Base-by-base conservation (phyloP, 495 filamentous ascomycete species). In the Amorphotheca resinae region DNA sequence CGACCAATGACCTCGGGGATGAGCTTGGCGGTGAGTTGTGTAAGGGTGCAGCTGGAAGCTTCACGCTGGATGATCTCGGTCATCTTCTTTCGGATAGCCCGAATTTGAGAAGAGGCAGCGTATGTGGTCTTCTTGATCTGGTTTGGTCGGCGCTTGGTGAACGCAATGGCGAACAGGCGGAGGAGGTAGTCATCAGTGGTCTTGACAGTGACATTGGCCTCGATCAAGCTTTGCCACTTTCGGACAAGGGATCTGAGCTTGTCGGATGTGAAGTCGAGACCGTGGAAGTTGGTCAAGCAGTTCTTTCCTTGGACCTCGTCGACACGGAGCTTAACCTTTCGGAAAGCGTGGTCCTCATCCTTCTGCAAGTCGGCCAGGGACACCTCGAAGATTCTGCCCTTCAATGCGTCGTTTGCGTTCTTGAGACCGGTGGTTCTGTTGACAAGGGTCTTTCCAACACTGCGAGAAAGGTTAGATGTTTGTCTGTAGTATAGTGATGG, bases 101-200 rank as follows among this genome's bases (percentile, higher is more conserved):
- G 79, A 64, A 96, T 95, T 68, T 98, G 91, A 45, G 89, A 95
- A 54, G 84, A 83, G 46, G 79, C 76, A 46, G 91, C 91, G 63
- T 98, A 98, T 57, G 93, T 96, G 55, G 91, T 98, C 80, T 95
- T 96, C 82, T 95, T 95, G 73, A 98, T 87, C 73, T 98, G 91
- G 73, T 98, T 98, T 50, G 87, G 87, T 57, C 91, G 77, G 63
- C 84, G 74, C 83, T 95, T 96, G 64, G 91, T 98, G 76, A 98
- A 98, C 51, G 91, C 91, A 57, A 98, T 96, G 63, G 82, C 84
- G 70, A 98, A 98, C 52, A 98, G 80, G 50, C 91, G 86, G 65
- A 98, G 74, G 56, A 96, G 87, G 73, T 98, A 96, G 64, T 98
- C 89, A 61, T 98, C 91, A 62, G 91, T 96, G 52, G 91, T 95